Conservation (phyloP, 331 rosid genomes). For the Quercus lobata region DNA sequence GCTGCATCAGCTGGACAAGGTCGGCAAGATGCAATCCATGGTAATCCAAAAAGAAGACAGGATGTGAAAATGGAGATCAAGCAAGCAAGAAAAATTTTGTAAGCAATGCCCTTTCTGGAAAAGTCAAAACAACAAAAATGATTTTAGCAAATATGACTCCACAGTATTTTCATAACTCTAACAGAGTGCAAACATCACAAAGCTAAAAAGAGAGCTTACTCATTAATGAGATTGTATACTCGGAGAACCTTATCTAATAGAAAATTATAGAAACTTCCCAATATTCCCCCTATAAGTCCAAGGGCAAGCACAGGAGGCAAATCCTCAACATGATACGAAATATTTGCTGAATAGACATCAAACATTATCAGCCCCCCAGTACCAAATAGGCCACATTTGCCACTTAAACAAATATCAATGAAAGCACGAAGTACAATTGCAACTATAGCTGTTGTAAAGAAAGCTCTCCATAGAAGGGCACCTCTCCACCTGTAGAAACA, state of each 20-base stretch:
- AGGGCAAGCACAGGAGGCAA: conserved; percentile 77
- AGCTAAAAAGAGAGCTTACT: conserved; percentile 48
- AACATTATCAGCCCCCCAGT: conserved; percentile 96
- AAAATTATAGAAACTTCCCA: conserved; percentile 82
- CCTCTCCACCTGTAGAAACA: conserved; percentile 85
- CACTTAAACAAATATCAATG: conserved; percentile 80
- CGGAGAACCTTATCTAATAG: conserved; percentile 70
- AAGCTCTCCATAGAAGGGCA: conserved; percentile 96
- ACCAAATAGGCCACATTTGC: conserved; percentile 91
- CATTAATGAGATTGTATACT: conserved; percentile 62
- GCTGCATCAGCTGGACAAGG: conserved; percentile 68
- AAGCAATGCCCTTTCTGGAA: conserved; percentile 68
- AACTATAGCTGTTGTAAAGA: conserved; percentile 84
- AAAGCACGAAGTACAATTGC: conserved; percentile 84
- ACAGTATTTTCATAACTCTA: conserved; percentile 10
- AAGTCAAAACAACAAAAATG: conserved; percentile 18
- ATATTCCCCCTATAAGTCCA: conserved; percentile 76
- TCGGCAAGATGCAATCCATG: conserved; percentile 76
- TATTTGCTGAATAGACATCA: conserved; percentile 62
- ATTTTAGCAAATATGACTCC: conserved; percentile 7
- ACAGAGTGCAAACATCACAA: not conserved
- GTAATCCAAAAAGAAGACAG: conserved; percentile 88
- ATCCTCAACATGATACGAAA: conserved; percentile 67
- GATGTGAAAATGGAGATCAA: conserved; percentile 77
- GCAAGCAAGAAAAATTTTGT: conserved; percentile 69